Base-by-base conservation (phyloP, 208 protist species). In the Eutreptiella sp. region DNA sequence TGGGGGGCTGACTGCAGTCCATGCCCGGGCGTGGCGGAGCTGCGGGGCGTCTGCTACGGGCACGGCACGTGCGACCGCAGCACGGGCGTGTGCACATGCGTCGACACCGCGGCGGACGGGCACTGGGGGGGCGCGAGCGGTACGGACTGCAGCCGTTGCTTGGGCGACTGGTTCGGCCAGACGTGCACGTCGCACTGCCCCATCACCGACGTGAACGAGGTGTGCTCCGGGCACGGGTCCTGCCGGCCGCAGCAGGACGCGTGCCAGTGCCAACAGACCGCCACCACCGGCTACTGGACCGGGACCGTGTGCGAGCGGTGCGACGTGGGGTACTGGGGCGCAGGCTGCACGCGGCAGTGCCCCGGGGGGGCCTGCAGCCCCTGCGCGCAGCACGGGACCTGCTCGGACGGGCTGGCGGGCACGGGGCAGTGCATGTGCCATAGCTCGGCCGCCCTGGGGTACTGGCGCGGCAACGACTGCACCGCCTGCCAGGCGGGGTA, bases 401-500 rank as follows among this genome's bases (percentile, higher is more conserved):
- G 43, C 43, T n/a, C 16, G 19, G 5, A 5, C 26, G 43, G 43
- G 7, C 21, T 5, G 7, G 9, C 16, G 9, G 58, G 58, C 5
- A 64, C 58, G n/a, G 58, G 58, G 21, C 48, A 14, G 5, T 64
- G 61, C n/a, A 9, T n/a, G 24, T 68, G 61, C 36, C 7, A 29
- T 31, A 9, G 11, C 14, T 23, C 66, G 5, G 23, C 5, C 24
- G 16, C 9, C 34, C 11, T n/a, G 5, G 53, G 61, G 5, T 58
- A 66, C 43, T 48, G 43, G 43, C 16, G 19, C 9, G 43, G 43
- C 19, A 27, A 7, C 26, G 43, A 48, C 26, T 48, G 43, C 43
- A 27, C 16, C 26, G 43, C 9, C 43, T 48, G 43, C 43, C 9
- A 21, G 19, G 43, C 26, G 43, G 16, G 26, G 19, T 48, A 48